Evolutionary conservation across 108 stramenopile genomes (phyloP).

Genomic region (Craspedostauros australis): DNA sequence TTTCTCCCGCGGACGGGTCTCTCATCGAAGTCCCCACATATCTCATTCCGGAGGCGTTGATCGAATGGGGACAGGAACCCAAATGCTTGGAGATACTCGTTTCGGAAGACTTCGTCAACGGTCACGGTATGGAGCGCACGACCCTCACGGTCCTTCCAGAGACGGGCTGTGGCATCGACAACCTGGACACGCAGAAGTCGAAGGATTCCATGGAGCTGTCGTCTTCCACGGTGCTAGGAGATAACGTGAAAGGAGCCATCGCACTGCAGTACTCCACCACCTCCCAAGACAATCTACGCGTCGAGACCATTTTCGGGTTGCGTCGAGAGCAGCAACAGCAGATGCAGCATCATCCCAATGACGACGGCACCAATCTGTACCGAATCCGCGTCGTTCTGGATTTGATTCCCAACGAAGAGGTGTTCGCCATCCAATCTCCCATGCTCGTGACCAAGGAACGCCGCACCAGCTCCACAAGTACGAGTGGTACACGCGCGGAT

Average conservation of each 20-base stretch:
- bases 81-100: constrained; percentile 38
- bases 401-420: constrained; percentile 4
- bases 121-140: constrained; percentile 24
- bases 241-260: neutral
- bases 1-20: constrained; percentile 33
- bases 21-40: constrained; percentile 69
- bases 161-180: constrained; percentile 74
- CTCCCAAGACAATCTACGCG: neutral
- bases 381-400: constrained; percentile 33
- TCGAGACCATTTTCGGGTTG: no score
- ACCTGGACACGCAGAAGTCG: constrained; percentile 54
- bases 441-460: constrained; percentile 31
- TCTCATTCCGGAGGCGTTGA: constrained; percentile 45
- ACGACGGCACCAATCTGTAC: constrained; percentile 5
- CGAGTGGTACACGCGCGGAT: constrained; percentile 33
- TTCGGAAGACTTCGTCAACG: constrained; percentile 27
- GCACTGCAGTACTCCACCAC: neutral
- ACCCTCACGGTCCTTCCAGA: constrained; percentile 56
- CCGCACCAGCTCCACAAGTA: constrained; percentile 15
- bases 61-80: constrained; percentile 79
- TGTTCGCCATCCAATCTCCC: constrained; percentile 17
- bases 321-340: constrained; percentile 1
- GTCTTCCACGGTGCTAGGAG: neutral
- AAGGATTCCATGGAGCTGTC: constrained; percentile 25
- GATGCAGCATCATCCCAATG: no score